Evolutionary conservation across 2,329 filamentous ascomycete genomes (phyloP).

Genomic region (Ceratocystis diversiconidia): DNA sequence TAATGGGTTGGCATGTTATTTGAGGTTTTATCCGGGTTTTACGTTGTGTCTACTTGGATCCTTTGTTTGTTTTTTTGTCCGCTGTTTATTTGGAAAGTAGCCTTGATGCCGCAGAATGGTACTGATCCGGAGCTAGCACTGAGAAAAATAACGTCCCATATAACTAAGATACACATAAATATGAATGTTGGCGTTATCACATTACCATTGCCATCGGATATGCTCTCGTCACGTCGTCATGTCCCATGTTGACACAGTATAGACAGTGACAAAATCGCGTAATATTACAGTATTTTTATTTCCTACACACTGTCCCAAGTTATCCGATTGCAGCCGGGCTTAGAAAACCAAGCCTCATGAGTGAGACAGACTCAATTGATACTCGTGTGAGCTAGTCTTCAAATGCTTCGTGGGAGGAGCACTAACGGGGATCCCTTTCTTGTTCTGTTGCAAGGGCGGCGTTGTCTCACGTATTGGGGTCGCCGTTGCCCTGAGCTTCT

Average conservation of each 20-base stretch:
- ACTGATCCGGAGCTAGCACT: too few species aligned
- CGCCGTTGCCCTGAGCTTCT: neutral
- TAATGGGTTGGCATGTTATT: conserved; percentile 1
- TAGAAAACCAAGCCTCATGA: neutral
- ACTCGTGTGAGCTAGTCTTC: neutral
- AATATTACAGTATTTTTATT: neutral
- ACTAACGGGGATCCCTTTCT: neutral
- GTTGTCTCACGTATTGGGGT: neutral
- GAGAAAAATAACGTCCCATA: too few species aligned
- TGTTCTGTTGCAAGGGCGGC: neutral
- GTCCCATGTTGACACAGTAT: too few species aligned
- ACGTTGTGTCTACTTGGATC: neutral
- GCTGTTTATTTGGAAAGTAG: neutral
- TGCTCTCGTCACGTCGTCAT: too few species aligned
- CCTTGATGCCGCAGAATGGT: neutral
- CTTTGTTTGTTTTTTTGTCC: conserved; percentile 5
- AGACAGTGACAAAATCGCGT: neutral
- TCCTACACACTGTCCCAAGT: neutral
- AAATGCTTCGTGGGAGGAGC: neutral
- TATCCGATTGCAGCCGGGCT: conserved; percentile 1
- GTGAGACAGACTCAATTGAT: neutral
- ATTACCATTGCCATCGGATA: too few species aligned
- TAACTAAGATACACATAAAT: too few species aligned
- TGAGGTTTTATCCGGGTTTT: neutral
- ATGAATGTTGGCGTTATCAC: too few species aligned